Base-by-base conservation (phyloP, 2,329 filamentous ascomycete species). In the Aspergillus ustus region DNA sequence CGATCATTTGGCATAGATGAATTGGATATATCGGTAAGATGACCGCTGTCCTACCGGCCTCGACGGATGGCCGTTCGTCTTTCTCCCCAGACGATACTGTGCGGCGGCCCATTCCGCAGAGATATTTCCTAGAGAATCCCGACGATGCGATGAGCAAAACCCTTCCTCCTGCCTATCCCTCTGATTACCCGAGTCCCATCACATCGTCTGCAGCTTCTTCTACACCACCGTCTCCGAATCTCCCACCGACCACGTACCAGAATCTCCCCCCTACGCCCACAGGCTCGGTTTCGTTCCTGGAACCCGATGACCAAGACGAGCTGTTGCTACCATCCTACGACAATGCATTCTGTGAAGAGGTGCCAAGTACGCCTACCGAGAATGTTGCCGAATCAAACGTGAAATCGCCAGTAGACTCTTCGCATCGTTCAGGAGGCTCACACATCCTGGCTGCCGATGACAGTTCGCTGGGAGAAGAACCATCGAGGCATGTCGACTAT, bases 401-500 rank as follows among this genome's bases (percentile, higher is more conserved):
- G 9, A 64, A 67, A 15, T 62, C 62, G 25, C 63, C 68, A 7
- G 78, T 77, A 70, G 75, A 59, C 79, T 83, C n/a, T 80, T 83
- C n/a, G 83, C 84, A 13, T 81, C 84, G 43, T 85, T 88, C 5
- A 86, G 85, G 61, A 86, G 85, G 61, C 85, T 85, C 2, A 83
- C 88, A 17, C 80, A 85, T 31, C 68, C 82, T 88, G 34, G 89
- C 90, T 8, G 89, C 91, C 67, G 93, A 97, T 69, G 93, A 97
- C 75, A 90, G 88, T 9, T 89, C 90, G 11, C 83, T 96, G 43
- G 86, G 88, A 64, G 84, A 83, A 37, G 87, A 90, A 70, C 92
- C 92, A 1, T 93, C 93, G 50, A 85, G 92, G 66, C 92, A 97
- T 78, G 93, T 97, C n/a, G 93, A 97, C 78, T 97, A 97, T 73